Conservation (phyloP, 768 basidiomycete species). For the Psilocybe tampanensis region DNA sequence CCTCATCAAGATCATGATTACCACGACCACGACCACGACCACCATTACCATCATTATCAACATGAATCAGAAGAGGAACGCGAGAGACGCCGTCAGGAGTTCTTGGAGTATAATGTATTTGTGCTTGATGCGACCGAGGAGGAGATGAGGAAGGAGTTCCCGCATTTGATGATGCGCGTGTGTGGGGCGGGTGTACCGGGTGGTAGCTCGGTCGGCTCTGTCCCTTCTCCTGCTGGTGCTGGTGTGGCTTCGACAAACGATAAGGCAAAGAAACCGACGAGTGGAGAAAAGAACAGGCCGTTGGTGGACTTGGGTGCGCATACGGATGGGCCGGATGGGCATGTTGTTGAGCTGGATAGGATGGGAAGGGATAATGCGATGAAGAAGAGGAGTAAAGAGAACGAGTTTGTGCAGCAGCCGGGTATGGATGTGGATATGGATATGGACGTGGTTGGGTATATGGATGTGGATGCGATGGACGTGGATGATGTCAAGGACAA, state of each 20-base stretch:
- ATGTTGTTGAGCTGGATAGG: slow-evolving; percentile 31
- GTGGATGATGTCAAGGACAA: slow-evolving; percentile 13
- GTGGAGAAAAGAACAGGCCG: neutral
- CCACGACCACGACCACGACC: neutral
- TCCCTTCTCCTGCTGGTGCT: neutral
- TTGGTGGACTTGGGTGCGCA: slow-evolving; percentile 30
- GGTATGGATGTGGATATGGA: slow-evolving; percentile 12
- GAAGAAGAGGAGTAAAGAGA: slow-evolving; percentile 12
- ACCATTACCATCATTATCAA: too few species aligned
- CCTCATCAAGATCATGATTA: neutral
- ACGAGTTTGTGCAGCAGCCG: too few species aligned
- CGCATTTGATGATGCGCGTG: slow-evolving; percentile 55
- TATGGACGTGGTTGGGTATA: slow-evolving; percentile 14
- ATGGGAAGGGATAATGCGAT: slow-evolving; percentile 19
- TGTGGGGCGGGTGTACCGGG: slow-evolving; percentile 42
- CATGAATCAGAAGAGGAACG: slow-evolving; percentile 6
- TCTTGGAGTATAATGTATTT: slow-evolving; percentile 73
- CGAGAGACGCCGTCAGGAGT: slow-evolving; percentile 20
- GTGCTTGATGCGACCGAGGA: slow-evolving; percentile 62
- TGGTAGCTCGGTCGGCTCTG: slow-evolving; percentile 4
- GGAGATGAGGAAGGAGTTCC: slow-evolving; percentile 44
- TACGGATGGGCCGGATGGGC: slow-evolving; percentile 44
- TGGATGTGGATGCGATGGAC: slow-evolving; percentile 28
- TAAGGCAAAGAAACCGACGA: neutral
- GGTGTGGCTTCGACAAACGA: too few species aligned